Percentiles rank a stretch among this genome's conserved stretches.
phyloP scores from a whole-genome alignment of 1,284 basidiomycete species.

The Apiotrichum sp. region DNA sequence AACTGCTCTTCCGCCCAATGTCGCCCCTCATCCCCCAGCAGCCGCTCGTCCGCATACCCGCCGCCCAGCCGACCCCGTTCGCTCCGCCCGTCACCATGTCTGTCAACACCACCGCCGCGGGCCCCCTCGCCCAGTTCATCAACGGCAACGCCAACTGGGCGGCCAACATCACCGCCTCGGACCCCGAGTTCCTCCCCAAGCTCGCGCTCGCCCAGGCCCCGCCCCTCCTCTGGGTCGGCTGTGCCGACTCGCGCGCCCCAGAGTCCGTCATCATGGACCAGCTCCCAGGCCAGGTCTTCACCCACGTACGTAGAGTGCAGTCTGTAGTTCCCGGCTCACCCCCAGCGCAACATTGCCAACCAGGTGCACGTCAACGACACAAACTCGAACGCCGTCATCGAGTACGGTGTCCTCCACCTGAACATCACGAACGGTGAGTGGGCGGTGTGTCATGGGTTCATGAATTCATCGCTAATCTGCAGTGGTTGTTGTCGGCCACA shows the following conservation, averaged over 20 bases:
- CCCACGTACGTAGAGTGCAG: constrained; percentile 22
- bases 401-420: constrained; percentile 71
- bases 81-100: background rate
- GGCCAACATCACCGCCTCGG: constrained; percentile 19
- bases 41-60: too few species aligned
- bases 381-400: constrained; percentile 63
- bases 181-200: constrained; percentile 31
- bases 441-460: too few species aligned
- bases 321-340: background rate
- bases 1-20: too few species aligned
- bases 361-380: constrained; percentile 72
- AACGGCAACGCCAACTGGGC: constrained; percentile 38
- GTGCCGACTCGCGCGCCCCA: constrained; percentile 46
- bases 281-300: constrained; percentile 62
- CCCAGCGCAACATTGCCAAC: constrained; percentile 20
- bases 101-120: background rate
- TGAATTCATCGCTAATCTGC: constrained; percentile 1
- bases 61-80: too few species aligned
- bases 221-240: constrained; percentile 45
- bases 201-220: constrained; percentile 39
- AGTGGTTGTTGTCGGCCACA: constrained; percentile 78
- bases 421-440: constrained; percentile 70
- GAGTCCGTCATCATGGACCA: constrained; percentile 40
- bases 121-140: constrained; percentile 16
- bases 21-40: too few species aligned